Evolutionary conservation across 2,329 filamentous ascomycete species (phyloP), one percentile per base, ranked within the genome.

Genomic region (Trichoderma koningii): DNA sequence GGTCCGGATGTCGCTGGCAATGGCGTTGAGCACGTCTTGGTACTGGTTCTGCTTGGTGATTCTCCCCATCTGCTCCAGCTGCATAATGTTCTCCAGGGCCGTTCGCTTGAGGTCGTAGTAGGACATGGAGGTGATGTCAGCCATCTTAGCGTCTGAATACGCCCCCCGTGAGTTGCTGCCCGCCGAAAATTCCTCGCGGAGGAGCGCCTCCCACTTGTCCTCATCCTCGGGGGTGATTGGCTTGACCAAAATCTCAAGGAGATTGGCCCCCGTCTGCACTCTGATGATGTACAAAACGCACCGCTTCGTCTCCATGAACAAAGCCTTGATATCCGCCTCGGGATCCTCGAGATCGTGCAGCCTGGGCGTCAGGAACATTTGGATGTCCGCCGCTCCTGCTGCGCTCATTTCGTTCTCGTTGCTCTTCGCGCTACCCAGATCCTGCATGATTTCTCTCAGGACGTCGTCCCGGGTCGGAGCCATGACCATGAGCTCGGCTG

Each of bases 241-340:
- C 73, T 95, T 96, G 69, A 97, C 89, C 70, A 99, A 86, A 68
- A 99, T 97, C 68, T 98, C 93, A 76, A 98, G 87, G n/a, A 99
- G 85, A 71, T 94, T 97, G 59, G 88, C 81, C 9, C 95, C 95
- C 2, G 91, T 92, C 77, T 99, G 96, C 42, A 99, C 90, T 66
- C 95, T 90, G 74, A 99, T 98, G 75, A 99, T 98, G 78, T 98
- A 99, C 68, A 99, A 82, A 47, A 98, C 90, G 74, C 95, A 97
- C 71, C 95, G 89, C 80, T 99, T 99, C 3, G 95, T 98, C 79
- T 98, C 95, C 88, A 97, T 98, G 76, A 97, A 97, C 3, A 99
- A 83, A 1, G 93, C 85, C 78, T 98, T 97, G 68, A 95, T 83
- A 66, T 95, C 91, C 4, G 93, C 92, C 73, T 98, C 94, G 4